Conservation (phyloP, 495 filamentous ascomycete species). For the Penicillium egyptiacum region DNA sequence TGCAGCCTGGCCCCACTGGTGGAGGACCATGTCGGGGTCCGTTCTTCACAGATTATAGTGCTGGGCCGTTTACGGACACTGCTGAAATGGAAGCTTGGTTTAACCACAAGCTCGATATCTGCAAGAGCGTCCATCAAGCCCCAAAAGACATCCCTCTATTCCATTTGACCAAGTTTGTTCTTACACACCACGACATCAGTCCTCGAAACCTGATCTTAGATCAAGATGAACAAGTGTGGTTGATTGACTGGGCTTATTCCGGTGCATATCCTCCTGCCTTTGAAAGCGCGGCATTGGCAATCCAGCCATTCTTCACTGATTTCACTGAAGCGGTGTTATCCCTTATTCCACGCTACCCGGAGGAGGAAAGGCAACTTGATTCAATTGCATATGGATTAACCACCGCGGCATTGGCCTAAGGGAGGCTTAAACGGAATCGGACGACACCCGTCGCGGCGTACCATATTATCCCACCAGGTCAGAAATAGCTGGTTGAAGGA, state of each 20-base stretch:
- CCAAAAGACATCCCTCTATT: conserved; percentile 19
- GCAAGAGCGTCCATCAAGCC: conserved; percentile 8
- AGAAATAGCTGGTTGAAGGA: too few species aligned
- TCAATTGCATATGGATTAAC: conserved; percentile 40
- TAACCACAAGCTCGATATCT: conserved; percentile 33
- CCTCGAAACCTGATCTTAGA: conserved; percentile 33
- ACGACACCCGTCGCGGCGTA: too few species aligned
- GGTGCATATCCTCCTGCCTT: conserved; percentile 32
- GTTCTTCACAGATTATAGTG: conserved; percentile 33
- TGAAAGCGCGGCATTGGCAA: conserved; percentile 19
- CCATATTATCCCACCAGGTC: too few species aligned
- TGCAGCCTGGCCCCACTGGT: conserved; percentile 28
- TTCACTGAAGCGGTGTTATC: conserved; percentile 22
- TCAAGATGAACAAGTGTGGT: conserved; percentile 22
- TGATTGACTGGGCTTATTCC: conserved; percentile 32
- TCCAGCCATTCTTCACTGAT: conserved; percentile 22
- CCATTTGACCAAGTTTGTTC: conserved; percentile 26
- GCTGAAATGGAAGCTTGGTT: conserved; percentile 35
- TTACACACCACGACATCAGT: conserved; percentile 30
- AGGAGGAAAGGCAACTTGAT: conserved; percentile 22
- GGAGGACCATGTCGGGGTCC: conserved; percentile 24
- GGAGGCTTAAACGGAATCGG: too few species aligned
- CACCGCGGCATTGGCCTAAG: conserved; percentile 46
- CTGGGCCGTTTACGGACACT: conserved; percentile 29
- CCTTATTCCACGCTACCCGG: conserved; percentile 21